Evolutionary conservation across 768 basidiomycete genomes (phyloP), one percentile per base, ranked within the genome.

Genomic region (Russula earlei): DNA sequence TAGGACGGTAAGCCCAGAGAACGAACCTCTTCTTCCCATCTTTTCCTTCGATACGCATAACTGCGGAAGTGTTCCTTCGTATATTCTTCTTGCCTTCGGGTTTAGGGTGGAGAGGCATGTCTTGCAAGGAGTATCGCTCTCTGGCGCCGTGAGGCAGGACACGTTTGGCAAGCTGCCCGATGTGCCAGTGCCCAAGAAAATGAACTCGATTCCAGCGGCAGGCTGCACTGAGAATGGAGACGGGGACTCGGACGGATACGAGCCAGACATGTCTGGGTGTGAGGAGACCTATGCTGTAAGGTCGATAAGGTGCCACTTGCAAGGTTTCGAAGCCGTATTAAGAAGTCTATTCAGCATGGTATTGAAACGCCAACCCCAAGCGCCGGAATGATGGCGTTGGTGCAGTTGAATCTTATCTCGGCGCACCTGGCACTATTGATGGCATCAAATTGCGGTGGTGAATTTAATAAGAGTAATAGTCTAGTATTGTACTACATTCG

Each of bases 131-230:
- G 69, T 68, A 11, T 65, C 72, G 10, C 71, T 72, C 14, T 81
- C 75, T 10, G 81, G 79, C 36, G 79, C 77, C 0, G 92, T 94
- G 56, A 96, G 71, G 69, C 92, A 96, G 60, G 76, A 76, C 48
- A 84, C 66, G 46, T 79, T 72, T 15, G 89, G 90, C 14, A 92
- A 59, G 59, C 82, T 81, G 27, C 81, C 80, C 9, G 89, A 91
- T 27, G 84, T 85, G 49, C 88, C 90, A 36, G 88, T 92, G 50
- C 90, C 90, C 29, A 91, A 79, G 67, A 91, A 87, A 55, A 92
- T 82, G 62, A 90, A 70, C 66, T 91, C 87, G 52, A 76, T 51
- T 9, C 22, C 69, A 33, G 67, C 27, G 41, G 62, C 51, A 34
- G 45, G 27, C n/a, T 14, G 52, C 7, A 44, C 20, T n/a, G 20